phyloP scores from a whole-genome alignment of 2,329 filamentous ascomycete species.

The Xylariaceae sp. region DNA sequence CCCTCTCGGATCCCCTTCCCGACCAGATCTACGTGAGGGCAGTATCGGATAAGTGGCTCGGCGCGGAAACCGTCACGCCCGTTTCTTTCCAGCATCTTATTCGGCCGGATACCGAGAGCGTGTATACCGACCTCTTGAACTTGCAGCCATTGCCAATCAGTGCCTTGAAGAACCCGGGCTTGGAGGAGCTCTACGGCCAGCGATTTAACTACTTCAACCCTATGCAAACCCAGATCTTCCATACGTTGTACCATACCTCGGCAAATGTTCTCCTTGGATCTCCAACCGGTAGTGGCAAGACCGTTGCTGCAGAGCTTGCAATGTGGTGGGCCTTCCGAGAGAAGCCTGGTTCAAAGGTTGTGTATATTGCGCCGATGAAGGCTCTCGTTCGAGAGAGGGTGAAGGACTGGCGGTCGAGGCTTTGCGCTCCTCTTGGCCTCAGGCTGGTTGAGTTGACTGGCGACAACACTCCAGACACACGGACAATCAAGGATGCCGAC shows the following conservation, averaged over 20 bases:
- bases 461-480: conserved; percentile 95
- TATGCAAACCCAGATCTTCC: conserved; percentile 99
- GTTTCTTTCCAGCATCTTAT: conserved; percentile 98
- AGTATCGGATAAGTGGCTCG: conserved; percentile 92
- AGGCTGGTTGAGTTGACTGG: conserved; percentile 93
- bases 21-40: conserved; percentile 94
- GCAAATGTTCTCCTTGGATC: conserved; percentile 92
- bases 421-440: conserved; percentile 75
- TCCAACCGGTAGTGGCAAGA: conserved; percentile 95
- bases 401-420: conserved; percentile 81
- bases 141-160: conserved; percentile 82
- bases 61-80: conserved; percentile 88
- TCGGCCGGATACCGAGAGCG: conserved; percentile 90
- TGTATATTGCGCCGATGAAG: conserved; percentile 99
- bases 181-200: conserved; percentile 83
- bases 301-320: conserved; percentile 86
- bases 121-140: conserved; percentile 90
- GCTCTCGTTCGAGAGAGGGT: conserved; percentile 93
- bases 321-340: conserved; percentile 99
- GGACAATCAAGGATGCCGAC: conserved; percentile 90
- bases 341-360: conserved; percentile 89
- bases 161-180: conserved; percentile 74
- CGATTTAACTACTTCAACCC: conserved; percentile 97
- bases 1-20: conserved; percentile 83
- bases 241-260: conserved; percentile 86